Evolutionary conservation across 169 alveolate genomes (phyloP).

Genomic region (Plasmodium knowlesi): DNA sequence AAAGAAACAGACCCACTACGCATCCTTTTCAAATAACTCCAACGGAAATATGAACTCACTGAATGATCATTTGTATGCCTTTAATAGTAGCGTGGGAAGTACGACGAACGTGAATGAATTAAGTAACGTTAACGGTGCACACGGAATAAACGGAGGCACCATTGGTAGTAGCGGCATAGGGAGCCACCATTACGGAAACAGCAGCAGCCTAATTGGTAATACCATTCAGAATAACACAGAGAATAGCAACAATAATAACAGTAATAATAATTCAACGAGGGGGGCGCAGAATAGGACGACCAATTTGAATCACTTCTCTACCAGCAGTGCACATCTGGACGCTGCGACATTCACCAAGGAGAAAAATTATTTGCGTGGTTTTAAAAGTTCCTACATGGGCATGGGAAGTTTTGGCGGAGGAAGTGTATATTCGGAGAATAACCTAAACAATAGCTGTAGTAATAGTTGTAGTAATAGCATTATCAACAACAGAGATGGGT

Average conservation of each 20-base stretch:
- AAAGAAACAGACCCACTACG: conserved; percentile 53
- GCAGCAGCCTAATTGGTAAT: neutral
- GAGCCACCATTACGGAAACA: neutral
- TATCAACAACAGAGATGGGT: neutral
- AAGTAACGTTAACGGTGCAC: neutral
- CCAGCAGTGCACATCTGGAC: conserved; percentile 1
- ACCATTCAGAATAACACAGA: neutral
- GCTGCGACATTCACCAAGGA: neutral
- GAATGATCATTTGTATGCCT: conserved; percentile 14
- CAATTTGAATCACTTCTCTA: neutral
- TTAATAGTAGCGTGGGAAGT: neutral
- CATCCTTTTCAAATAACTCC: conserved; percentile 26
- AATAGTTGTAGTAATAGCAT: neutral
- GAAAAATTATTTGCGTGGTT: neutral
- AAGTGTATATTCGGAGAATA: neutral
- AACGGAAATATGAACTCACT: neutral
- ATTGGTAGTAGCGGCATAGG: neutral
- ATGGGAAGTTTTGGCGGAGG: neutral
- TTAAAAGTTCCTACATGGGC: conserved; percentile 8
- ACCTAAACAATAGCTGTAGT: neutral
- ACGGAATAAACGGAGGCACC: neutral
- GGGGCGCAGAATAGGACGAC: neutral
- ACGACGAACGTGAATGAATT: neutral
- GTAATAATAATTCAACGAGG: conserved; percentile 5
- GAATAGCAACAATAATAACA: neutral